These are phyloP conservation scores for Salvia rosmarinus DNA, from an alignment of 257 asterid species.

Conservation along the genomic window DNA sequence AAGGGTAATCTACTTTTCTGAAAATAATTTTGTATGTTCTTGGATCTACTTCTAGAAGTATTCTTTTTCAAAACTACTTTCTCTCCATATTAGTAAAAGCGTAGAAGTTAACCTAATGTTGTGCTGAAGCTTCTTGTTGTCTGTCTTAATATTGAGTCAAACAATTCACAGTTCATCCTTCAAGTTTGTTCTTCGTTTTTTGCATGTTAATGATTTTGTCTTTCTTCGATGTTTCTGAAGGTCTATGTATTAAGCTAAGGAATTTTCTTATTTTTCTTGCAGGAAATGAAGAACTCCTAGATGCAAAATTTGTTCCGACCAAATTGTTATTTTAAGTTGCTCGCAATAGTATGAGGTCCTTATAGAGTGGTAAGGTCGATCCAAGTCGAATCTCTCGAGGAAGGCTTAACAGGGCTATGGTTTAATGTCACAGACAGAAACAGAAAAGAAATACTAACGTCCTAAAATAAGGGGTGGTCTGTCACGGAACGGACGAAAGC, in stretches of 20 bases:
- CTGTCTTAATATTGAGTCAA: conserved; percentile 26
- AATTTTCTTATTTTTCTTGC: conserved; percentile 41
- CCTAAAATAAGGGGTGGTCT: too few relatives aligned
- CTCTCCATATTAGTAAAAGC: conserved; percentile 15
- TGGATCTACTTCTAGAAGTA: background rate
- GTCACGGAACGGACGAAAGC: too few relatives aligned
- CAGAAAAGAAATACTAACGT: too few relatives aligned
- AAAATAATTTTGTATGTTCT: conserved; percentile 3
- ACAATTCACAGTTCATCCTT: conserved; percentile 25
- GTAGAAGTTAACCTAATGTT: conserved; percentile 5
- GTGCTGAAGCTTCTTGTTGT: conserved; percentile 24
- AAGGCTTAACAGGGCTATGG: too few relatives aligned
- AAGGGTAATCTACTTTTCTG: conserved; percentile 60
- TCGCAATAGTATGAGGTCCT: too few relatives aligned
- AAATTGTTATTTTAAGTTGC: too few relatives aligned
- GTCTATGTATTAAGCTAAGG: conserved; percentile 33
- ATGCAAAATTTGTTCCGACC: too few relatives aligned
- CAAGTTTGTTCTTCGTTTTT: background rate
- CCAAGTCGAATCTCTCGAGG: too few relatives aligned
- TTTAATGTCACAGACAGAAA: too few relatives aligned
- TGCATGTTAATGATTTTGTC: conserved; percentile 6
- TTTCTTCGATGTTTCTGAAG: conserved; percentile 27
- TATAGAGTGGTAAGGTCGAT: too few relatives aligned
- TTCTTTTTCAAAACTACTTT: conserved; percentile 2
- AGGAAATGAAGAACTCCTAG: conserved; percentile 88